Evolutionary conservation across 352 stramenopile genomes (phyloP), one percentile per base, ranked within the genome.

Genomic region (Thalassiosira exigua): DNA sequence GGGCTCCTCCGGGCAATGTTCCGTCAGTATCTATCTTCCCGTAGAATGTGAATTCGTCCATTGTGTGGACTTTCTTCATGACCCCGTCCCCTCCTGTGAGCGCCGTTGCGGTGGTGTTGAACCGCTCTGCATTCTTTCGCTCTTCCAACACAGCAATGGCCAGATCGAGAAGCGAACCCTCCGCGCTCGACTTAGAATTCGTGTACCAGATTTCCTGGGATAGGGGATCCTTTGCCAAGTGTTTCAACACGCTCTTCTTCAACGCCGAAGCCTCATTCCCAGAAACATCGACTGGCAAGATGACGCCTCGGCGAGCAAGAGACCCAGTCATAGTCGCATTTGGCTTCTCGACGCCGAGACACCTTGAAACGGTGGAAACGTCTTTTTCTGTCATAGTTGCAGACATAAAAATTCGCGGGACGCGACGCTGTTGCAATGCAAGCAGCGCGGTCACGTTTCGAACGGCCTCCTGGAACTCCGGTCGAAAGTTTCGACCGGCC

Each of bases 381-480:
- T 21, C 7, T 7, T 27, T 19, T 56, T 56, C 9, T 19, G 17
- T 9, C 17, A 56, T 7, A 26, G 48, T 56, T 7, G 7, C 48
- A 26, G 48, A 56, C 48, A 56, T 56, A 7, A 19, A 9, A 9
- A 56, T 24, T 11, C 48, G 19, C 12, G 7, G 48, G 11, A 19
- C 7, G 9, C 22, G 7, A 9, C 9, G 12, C 48, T 19, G 48
- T n/a, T n/a, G 11, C 11, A 21, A 5, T 11, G 7, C 22, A 11
- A 56, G n/a, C n/a, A 48, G 39, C n/a, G 11, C 39, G 39, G 11
- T 7, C 7, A 56, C 22, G 48, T 7, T 56, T 56, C 9, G 22
- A 21, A 56, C 7, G 12, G 69, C 57, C 0, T 21, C 19, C 17
- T 54, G 11, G 50, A 79, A 79, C 24, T 71, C 69, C n/a, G 59